Evolutionary conservation across 2,329 filamentous ascomycete genomes (phyloP), one percentile per base, ranked within the genome.

Genomic region (Epicoccum sorghinum): DNA sequence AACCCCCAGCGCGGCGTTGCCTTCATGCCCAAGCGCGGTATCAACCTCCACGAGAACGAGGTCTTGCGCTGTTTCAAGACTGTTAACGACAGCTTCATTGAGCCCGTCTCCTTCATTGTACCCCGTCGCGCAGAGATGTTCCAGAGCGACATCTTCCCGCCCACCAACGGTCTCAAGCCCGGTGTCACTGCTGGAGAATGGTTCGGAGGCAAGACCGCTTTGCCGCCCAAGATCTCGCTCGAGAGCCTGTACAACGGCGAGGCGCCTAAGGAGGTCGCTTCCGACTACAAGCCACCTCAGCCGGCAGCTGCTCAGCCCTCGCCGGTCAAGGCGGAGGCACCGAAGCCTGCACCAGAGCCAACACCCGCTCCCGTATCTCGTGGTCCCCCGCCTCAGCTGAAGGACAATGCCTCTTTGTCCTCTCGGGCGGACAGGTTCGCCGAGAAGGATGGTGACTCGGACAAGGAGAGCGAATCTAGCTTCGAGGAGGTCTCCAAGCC

Each of bases 51-150:
- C 76, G 95, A 98, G 64, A 98, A 98, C 73, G 95, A 99, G 75
- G 68, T 73, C 47, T 93, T 96, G 83, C 88, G 93, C 64, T 93
- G 89, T 38, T 99, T 90, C 86, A 99, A 99, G 84, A 98, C 95
- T 0, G 90, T 98, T 75, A 96, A 93, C 76, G 95, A 99, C 73
- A 76, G 80, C 41, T 96, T 96, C 78, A 91, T 99, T 67, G 95
- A 99, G 78, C 95, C 95, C 36, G 90, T 99, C 70, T 96, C 95
- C 2, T 99, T 99, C 79, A 96, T 96, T 49, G 95, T 98, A 2
- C 95, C 95, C 43, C 87, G 95, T 60, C 87, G 95, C 60, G 91
- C 95, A 50, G 92, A 97, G 77, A 91, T 89, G 46, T 97, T 97
- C 86, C 93, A 98, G 78, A 91, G 92, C 57, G 95, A 99, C 72